Evolutionary conservation across 2,329 filamentous ascomycete species (phyloP).

Genomic region (Arthroderma sp.): DNA sequence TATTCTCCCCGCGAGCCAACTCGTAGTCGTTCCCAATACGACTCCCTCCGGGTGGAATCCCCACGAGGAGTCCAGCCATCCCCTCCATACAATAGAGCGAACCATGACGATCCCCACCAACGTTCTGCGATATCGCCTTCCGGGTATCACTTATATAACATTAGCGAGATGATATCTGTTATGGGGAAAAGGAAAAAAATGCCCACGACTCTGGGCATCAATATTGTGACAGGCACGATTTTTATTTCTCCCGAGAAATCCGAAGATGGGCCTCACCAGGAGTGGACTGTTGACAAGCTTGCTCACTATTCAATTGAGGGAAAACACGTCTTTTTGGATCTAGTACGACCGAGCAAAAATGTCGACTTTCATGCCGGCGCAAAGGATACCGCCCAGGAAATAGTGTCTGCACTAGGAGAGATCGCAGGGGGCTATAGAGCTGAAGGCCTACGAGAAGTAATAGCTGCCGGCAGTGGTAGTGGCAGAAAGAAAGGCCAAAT

Average conservation of each 20-base stretch:
- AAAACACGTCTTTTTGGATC: constrained; percentile 92
- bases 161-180: constrained; percentile 93
- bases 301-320: constrained; percentile 97
- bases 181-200: constrained; percentile 97
- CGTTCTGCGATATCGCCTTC: constrained; percentile 47
- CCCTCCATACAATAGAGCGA: constrained; percentile 42
- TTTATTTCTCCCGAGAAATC: constrained; percentile 79
- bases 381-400: constrained; percentile 92
- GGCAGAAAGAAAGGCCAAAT: constrained; percentile 71
- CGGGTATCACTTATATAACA: constrained; percentile 88
- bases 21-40: constrained; percentile 15
- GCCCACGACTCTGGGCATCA: constrained; percentile 93
- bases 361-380: constrained; percentile 93
- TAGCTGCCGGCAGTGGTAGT: constrained; percentile 62
- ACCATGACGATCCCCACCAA: constrained; percentile 33
- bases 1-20: constrained; percentile 15
- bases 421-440: constrained; percentile 73
- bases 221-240: constrained; percentile 74
- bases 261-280: constrained; percentile 69
- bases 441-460: constrained; percentile 69
- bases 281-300: constrained; percentile 90
- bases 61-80: constrained; percentile 37
- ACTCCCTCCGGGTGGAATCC: constrained; percentile 27
- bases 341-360: constrained; percentile 84
- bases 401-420: constrained; percentile 76